Base-by-base conservation (phyloP, 441 rosid species). In the Adansonia rubrostipa region DNA sequence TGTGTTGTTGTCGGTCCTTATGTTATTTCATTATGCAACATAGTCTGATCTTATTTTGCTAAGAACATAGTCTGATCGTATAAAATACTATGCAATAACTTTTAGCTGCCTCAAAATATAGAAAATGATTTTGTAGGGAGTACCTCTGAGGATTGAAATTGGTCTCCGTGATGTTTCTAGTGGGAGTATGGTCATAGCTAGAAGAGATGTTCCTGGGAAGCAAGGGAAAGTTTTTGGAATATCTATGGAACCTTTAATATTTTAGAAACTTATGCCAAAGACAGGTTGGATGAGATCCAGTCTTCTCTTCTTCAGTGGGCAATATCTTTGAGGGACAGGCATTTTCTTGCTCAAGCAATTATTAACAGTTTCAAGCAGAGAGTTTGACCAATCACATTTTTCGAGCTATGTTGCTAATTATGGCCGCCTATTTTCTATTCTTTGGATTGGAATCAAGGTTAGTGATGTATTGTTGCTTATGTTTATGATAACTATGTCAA, bases 201-300 rank as follows among this genome's bases (percentile, higher is more conserved):
- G 98, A 83, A 93, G 99, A 78, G 98, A 92, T 84, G 66, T 92
- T 82, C 98, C 97, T 54, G 98, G 99, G 78, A 94, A 93, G 87
- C 85, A 90, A 80, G 99, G 98, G 24, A 94, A 96, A 83, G 93
- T 88, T 22, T 92, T 92, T 85, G 99, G 96, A 78, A 92, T 96
- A 82, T 92, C 99, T 28, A 89, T 92, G 94, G 97, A 94, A 58
- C 86, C 96, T 44, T 82, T 93, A 74, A 81, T 81, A 53, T 36
- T 36, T 87, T 94, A 82, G 91, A 79, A 64, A 85, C 89, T n/a
- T 93, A 89, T 78, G 93, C 91, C 72, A 95, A 90, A 84, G 97
- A 93, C 82, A 91, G 90, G 88, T 81, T 96, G 85, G 98, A 94
- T 75, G 97, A 92, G 85, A 85, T 96, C 87, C 99, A 94, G 71